Evolutionary conservation across 805 yeast species (phyloP), one percentile per base, ranked within the genome.

Genomic region (Myxozyma udenii): DNA sequence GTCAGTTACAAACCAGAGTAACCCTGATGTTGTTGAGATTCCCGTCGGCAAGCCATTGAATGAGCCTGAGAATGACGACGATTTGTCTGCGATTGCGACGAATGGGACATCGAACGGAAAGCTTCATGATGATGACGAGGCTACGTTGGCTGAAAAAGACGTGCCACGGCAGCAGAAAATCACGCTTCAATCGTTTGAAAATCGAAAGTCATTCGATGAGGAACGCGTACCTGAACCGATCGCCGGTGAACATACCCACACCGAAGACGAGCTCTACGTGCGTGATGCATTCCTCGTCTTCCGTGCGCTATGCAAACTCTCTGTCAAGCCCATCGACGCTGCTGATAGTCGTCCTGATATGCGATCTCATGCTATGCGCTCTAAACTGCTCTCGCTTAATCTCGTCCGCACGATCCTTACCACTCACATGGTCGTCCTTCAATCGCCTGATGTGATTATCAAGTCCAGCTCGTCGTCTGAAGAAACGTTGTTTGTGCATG

Each of bases 221-320:
- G 62, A 57, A 36, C 54, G 60, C 37, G 64, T 41, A 66, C 57
- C 21, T 23, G 72, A 69, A 41, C 14, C 48, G 2, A 67, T 61
- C 3, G 67, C 64, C 5, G 68, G 66, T 70, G 72, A 67, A 42
- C 74, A 70, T 2, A 66, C 66, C 44, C 76, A 72, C 35, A 78
- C 76, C 46, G 87, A 81, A 53, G 81, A 79, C 57, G 95, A 87
- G 52, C 68, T 83, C 30, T 79, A 76, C 1, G 82, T 87, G 18
- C 90, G 88, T 62, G 99, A 93, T 67, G 97, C 98, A 0, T 91
- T 90, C 64, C 74, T 93, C 53, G 79, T 93, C 2, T 89, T 93
- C 69, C 79, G 99, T 66, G 91, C 97, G 1, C 85, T 93, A 93
- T 87, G 96, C 67, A 89, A 88, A 65, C 77, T 93, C 16, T 86